Conservation (phyloP, 257 asterid species). For the Primulina tabacum region DNA sequence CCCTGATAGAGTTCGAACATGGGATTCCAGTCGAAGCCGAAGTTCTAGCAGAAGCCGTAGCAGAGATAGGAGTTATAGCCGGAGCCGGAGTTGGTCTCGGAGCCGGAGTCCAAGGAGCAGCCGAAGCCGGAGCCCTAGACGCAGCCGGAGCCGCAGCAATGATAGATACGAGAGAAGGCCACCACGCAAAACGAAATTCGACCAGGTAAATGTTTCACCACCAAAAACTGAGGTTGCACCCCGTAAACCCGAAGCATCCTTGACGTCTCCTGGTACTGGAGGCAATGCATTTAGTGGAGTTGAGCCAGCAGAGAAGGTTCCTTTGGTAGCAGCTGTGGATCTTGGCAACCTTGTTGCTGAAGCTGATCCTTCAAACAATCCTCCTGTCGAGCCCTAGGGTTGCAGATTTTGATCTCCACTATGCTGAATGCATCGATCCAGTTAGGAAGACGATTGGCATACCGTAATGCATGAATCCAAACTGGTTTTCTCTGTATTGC, state of each 20-base stretch:
- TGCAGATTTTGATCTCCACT: neutral
- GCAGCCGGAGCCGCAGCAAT: constrained; percentile 33
- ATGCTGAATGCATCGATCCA: neutral
- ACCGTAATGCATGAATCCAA: neutral
- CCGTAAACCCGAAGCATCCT: constrained; percentile 23
- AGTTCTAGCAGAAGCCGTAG: constrained; percentile 45
- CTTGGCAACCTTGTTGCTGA: constrained; percentile 21
- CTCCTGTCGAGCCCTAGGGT: constrained; percentile 30
- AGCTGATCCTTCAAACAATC: constrained; percentile 28
- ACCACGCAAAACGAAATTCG: constrained; percentile 59
- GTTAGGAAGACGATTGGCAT: neutral
- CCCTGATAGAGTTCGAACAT: constrained; percentile 73
- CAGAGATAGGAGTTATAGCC: constrained; percentile 37
- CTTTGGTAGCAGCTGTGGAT: constrained; percentile 20
- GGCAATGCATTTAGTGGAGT: constrained; percentile 35
- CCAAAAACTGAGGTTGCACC: constrained; percentile 28
- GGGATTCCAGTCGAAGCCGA: constrained; percentile 59
- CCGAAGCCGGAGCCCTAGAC: constrained; percentile 40
- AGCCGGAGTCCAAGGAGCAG: constrained; percentile 41
- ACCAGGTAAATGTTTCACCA: constrained; percentile 51
- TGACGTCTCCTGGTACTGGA: constrained; percentile 27
- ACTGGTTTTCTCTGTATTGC: neutral
- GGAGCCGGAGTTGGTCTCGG: constrained; percentile 40
- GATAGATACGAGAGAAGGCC: constrained; percentile 64
- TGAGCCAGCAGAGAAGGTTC: constrained; percentile 28